Base-by-base conservation (phyloP, 176 grass and related monocot species). In the Cenchrus purpureus region DNA sequence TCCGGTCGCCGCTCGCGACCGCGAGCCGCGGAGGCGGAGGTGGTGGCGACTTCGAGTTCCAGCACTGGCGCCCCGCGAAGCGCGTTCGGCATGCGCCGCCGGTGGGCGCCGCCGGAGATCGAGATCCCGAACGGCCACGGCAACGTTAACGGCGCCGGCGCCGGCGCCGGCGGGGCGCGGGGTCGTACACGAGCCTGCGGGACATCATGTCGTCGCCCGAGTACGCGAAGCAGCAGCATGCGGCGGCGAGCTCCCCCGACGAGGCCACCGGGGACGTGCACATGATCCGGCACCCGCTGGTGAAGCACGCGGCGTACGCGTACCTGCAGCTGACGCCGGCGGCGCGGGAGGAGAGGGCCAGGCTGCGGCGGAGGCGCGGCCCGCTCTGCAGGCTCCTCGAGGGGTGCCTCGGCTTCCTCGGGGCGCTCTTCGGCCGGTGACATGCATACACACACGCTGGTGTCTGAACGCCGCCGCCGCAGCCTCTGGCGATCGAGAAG, bases 271-370 rank as follows among this genome's bases (percentile, higher is more conserved):
- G 83, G 22, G 94, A 97, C 71, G 87, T 97, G 63, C 84, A 89
- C 73, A 90, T 80, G 89, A 97, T 97, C 42, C 91, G 89, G 5
- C 85, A 97, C 80, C 94, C 92, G 25, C 88, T 94, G 71, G 88
- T 97, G 46, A 97, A 90, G 89, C 91, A 92, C 62, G 94, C 94
- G 12, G 94, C 92, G 37, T 90, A 92, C 79, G 66, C 85, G 52
- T 97, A 97, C 87, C 84, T 97, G 40, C 89, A 92, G 65, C 83
- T 91, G 13, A 97, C 90, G 68, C 90, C 90, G 44, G 90, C 87
- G 3, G 74, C 66, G 11, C 7, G 48, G 59, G 94, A 76, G 19
- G 79, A 74, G 44, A 1, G 45, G 49, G 72, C 72, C 19, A 31
- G 73, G 4, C 11, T 56, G 19, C 53, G 46, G 5, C 72, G 78